A percentile compares a stretch with the other conserved stretches of the same genome.
Conservation (phyloP, 139 green algal species). For the Chlamydomonas asymmetrica region DNA sequence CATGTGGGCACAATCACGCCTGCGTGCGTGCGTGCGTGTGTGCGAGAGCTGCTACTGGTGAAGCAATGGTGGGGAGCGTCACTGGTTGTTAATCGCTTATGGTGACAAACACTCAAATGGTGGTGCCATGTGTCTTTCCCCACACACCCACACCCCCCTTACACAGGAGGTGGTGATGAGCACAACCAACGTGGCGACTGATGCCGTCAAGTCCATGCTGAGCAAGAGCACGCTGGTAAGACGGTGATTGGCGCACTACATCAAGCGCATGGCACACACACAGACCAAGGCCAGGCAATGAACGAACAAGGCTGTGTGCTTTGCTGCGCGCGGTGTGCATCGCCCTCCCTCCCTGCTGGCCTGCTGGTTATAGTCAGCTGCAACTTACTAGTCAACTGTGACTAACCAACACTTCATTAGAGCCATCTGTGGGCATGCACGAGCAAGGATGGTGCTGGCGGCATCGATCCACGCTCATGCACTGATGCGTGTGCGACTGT, state of each 20-base stretch:
- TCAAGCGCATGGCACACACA: no score
- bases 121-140: background rate
- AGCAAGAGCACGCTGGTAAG: constrained; percentile 27
- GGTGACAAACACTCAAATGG: background rate
- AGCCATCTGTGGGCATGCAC: no score
- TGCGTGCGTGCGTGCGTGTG: background rate
- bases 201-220: constrained; percentile 37
- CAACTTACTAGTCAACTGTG: no score
- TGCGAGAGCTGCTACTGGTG: background rate
- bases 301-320: no score
- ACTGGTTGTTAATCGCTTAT: background rate
- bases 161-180: constrained; percentile 88
- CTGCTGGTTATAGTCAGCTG: no score
- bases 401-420: no score
- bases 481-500: no score
- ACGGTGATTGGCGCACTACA: background rate
- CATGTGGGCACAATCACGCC: background rate
- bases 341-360: no score
- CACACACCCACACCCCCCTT: background rate
- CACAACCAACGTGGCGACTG: constrained; percentile 52
- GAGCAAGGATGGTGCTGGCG: no score
- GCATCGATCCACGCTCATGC: no score
- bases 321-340: no score
- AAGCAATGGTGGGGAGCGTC: background rate
- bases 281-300: no score